These are phyloP conservation scores for Huntiella savannae DNA, from an alignment of 2,329 filamentous ascomycete genomes.

Conservation along the genomic window DNA sequence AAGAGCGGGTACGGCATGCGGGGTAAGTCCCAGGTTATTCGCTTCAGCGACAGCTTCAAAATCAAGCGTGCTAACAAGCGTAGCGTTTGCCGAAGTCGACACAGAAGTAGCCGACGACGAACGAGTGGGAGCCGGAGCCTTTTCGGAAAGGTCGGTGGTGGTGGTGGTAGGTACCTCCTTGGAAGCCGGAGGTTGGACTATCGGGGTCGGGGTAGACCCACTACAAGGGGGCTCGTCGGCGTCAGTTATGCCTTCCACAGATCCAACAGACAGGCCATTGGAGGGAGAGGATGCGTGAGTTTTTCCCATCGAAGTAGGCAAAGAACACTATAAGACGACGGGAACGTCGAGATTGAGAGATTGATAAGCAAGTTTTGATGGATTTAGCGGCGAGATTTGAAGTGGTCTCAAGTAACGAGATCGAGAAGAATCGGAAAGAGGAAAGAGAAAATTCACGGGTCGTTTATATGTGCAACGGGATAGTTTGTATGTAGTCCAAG, in stretches of 20 bases:
- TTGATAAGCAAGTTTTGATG: background rate
- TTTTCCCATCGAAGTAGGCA: constrained; percentile 13
- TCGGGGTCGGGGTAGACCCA: constrained; percentile 8
- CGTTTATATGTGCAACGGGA: too few relatives aligned
- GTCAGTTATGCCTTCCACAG: constrained; percentile 13
- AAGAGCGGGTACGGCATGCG: constrained; percentile 15
- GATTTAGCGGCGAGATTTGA: background rate
- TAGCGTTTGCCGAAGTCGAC: constrained; percentile 4
- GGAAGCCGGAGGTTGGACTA: background rate
- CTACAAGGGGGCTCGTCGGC: constrained; percentile 13
- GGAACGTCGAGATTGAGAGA: background rate
- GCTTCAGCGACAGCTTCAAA: constrained; percentile 1
- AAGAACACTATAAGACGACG: background rate
- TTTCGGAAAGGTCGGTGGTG: background rate
- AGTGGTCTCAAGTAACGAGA: background rate
- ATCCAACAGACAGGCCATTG: constrained; percentile 13
- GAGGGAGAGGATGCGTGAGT: constrained; percentile 11
- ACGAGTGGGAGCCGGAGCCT: constrained; percentile 1
- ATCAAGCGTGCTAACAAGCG: constrained; percentile 7
- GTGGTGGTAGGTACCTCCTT: background rate
- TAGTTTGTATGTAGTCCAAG: background rate
- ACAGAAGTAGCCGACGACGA: constrained; percentile 5
- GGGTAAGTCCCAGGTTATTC: constrained; percentile 5
- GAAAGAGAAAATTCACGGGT: background rate
- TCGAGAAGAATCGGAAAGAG: background rate